Base-by-base conservation (phyloP, 2,329 filamentous ascomycete genomes). In the Waltergamsia citrina region DNA sequence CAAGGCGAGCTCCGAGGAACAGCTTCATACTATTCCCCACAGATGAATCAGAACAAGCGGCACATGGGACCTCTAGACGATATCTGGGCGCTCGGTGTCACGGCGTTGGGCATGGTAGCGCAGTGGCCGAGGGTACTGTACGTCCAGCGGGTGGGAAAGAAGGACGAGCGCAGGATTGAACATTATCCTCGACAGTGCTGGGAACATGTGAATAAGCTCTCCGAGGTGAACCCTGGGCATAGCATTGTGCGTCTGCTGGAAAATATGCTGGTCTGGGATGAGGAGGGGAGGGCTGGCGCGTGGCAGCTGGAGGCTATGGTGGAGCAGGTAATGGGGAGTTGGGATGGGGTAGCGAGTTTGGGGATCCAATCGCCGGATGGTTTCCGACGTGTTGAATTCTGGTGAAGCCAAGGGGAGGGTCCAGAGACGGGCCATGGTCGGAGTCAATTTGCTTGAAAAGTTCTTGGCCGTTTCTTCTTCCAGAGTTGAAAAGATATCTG, bases 1-100 rank as follows among this genome's bases (percentile, higher is more conserved):
- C 31, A 20, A 3, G 40, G 39, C 14, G 40, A 33, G 9, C 41
- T 25, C 12, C 6, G 9, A 8, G 52, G 53, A n/a, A 55, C 53
- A 4, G 34, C 35, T 18, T 27, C 41, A 2, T 57, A 46, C 38
- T 50, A 47, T 41, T 55, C 54, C 6, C 54, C 54, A 2, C 40
- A 53, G 29, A 46, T 54, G n/a, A 39, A 40, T 18, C 37, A 34
- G 14, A 12, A 35, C 8, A 26, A 36, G 6, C 30, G 36, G 12
- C 44, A 52, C 25, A 25, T 21, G 5, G 52, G 52, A 1, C 38
- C 40, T 10, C 43, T 41, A 6, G 54, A 57, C 24, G 54, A 57
- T n/a, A 43, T 56, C 5, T 57, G 54, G 54, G 54, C 54, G 5
- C 38, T 57, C 6, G 54, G 54, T 1, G 38, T 56, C 12, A 47